These are phyloP conservation scores for Tetracladium setigerum DNA, from an alignment of 495 filamentous ascomycete genomes.

Conservation along the genomic window DNA sequence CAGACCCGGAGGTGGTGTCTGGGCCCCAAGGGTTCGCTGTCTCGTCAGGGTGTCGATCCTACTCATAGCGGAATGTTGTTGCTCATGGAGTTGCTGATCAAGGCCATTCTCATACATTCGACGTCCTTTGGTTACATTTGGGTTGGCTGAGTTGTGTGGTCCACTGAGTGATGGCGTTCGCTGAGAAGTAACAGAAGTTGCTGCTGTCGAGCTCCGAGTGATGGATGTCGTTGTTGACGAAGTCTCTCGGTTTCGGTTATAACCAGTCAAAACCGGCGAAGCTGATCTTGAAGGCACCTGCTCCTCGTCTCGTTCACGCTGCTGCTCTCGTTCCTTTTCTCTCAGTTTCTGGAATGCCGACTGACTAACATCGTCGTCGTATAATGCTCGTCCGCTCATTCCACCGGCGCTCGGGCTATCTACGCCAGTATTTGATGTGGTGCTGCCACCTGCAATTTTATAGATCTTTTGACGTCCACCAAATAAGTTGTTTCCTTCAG, in stretches of 20 bases:
- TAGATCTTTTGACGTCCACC: slow-evolving; percentile 95
- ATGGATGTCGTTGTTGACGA: slow-evolving; percentile 72
- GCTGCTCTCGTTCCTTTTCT: slow-evolving; percentile 49
- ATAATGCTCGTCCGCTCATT: slow-evolving; percentile 64
- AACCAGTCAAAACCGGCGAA: slow-evolving; percentile 52
- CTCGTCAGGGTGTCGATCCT: slow-evolving; percentile 68
- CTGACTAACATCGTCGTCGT: slow-evolving; percentile 76
- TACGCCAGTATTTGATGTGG: slow-evolving; percentile 33
- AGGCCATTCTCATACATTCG: slow-evolving; percentile 82
- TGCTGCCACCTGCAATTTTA: slow-evolving; percentile 53
- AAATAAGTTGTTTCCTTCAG: slow-evolving; percentile 90
- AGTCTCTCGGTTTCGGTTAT: slow-evolving; percentile 73
- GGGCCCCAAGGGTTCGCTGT: slow-evolving; percentile 42
- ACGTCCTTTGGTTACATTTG: slow-evolving; percentile 52
- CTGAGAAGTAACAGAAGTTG: slow-evolving; percentile 84
- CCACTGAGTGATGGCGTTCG: slow-evolving; percentile 42
- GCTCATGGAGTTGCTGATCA: slow-evolving; percentile 71
- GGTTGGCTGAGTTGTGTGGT: slow-evolving; percentile 30
- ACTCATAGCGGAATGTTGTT: slow-evolving; percentile 68
- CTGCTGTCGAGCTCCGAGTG: slow-evolving; percentile 76
- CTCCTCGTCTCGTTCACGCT: slow-evolving; percentile 35
- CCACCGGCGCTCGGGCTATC: slow-evolving; percentile 37
- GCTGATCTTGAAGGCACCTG: slow-evolving; percentile 39
- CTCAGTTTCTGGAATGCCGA: slow-evolving; percentile 73
- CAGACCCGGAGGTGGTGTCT: slow-evolving; percentile 35